phyloP scores from a whole-genome alignment of 2,329 filamentous ascomycete genomes.

The Neocatenulostroma microsporum region DNA sequence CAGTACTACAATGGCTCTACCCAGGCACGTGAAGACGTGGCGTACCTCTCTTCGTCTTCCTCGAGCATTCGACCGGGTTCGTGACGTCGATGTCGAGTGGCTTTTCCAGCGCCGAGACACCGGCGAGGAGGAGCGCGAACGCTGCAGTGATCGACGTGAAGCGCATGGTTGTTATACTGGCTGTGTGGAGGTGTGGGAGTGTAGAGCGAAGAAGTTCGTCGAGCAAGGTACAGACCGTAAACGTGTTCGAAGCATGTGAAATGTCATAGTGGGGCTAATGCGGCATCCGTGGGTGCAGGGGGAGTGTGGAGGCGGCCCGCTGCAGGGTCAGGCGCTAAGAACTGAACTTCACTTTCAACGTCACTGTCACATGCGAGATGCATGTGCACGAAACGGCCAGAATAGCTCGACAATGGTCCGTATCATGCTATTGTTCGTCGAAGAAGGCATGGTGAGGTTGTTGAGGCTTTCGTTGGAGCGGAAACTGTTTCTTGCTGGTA shows the following conservation, averaged over 20 bases:
- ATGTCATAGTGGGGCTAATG: too few species aligned
- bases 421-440: too few species aligned
- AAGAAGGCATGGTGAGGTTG: too few species aligned
- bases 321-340: background rate
- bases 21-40: too few species aligned
- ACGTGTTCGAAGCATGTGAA: too few species aligned
- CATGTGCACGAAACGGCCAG: slow-evolving; percentile 2
- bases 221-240: too few species aligned
- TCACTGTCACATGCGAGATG: background rate
- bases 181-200: too few species aligned
- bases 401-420: background rate
- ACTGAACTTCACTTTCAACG: background rate
- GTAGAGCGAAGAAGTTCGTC: too few species aligned
- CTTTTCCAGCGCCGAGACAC: slow-evolving; percentile 40
- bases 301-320: background rate
- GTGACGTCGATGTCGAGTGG: slow-evolving; percentile 70
- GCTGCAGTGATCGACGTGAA: slow-evolving; percentile 34
- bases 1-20: background rate
- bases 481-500: too few species aligned
- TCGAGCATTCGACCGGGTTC: slow-evolving; percentile 61
- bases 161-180: slow-evolving; percentile 40
- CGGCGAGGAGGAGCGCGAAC: slow-evolving; percentile 45
- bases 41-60: slow-evolving; percentile 53
- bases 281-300: too few species aligned
- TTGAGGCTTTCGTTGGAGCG: too few species aligned